phyloP scores from a whole-genome alignment of 148 eudicot genomes.

The Oxyria digyna region DNA sequence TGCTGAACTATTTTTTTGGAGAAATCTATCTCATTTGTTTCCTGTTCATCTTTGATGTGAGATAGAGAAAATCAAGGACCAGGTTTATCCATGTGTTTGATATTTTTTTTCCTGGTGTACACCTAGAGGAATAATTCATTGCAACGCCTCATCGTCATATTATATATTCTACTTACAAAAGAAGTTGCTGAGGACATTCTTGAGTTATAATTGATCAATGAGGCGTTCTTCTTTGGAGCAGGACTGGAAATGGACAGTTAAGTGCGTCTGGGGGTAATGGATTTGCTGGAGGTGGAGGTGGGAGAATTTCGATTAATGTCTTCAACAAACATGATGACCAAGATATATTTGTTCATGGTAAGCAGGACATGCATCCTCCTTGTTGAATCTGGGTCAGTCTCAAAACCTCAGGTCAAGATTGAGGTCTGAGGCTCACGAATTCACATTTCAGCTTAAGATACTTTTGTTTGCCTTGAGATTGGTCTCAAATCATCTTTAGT shows the following conservation, averaged over 20 bases:
- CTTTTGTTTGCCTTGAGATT: not conserved
- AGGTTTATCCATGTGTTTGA: not conserved
- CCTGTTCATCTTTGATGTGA: not conserved
- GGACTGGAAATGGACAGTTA: slow-evolving; percentile 68
- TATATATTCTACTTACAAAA: not conserved
- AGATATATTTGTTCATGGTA: slow-evolving; percentile 61
- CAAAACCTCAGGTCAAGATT: not conserved
- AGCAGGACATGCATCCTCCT: not conserved
- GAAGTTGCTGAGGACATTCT: not conserved
- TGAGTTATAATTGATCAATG: not conserved
- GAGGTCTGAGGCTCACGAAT: not conserved
- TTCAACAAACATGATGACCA: slow-evolving; percentile 69
- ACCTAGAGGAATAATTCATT: not conserved
- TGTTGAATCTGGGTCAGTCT: not conserved
- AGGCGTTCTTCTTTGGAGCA: slow-evolving; percentile 20
- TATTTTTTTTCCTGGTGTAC: not conserved
- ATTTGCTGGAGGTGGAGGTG: slow-evolving; percentile 96
- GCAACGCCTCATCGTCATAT: not conserved
- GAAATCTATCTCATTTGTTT: not conserved
- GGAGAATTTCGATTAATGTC: slow-evolving; percentile 66
- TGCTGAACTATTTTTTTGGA: not conserved
- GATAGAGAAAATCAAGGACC: not conserved
- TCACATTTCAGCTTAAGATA: not conserved
- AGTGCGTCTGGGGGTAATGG: slow-evolving; percentile 92
- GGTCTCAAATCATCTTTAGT: not conserved